Percentiles rank a stretch among this genome's conserved stretches.
Conservation (phyloP, 192 early-diverging fungal species). For the Podila clonocystis region DNA sequence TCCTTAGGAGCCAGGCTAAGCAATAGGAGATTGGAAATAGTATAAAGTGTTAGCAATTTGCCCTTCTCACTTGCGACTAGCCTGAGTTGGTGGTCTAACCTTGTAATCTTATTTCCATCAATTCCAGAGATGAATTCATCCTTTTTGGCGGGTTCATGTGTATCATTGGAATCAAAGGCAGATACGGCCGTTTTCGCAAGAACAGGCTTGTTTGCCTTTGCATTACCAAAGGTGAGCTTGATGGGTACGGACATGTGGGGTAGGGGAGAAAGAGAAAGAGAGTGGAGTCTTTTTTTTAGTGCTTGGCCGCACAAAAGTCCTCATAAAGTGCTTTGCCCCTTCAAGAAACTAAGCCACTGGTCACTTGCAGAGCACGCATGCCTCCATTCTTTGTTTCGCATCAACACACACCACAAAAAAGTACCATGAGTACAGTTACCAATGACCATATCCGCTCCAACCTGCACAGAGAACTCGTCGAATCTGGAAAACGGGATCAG, state of each 20-base stretch:
- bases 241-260: constrained; percentile 7
- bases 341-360: not conserved
- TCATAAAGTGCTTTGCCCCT: not conserved
- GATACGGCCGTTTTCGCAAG: constrained; percentile 10
- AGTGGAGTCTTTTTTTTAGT: too few species aligned
- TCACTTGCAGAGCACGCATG: too few species aligned
- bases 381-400: too few species aligned
- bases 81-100: constrained; percentile 26
- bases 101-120: constrained; percentile 57
- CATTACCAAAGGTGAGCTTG: constrained; percentile 30
- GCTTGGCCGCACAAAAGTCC: too few species aligned
- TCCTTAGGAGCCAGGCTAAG: constrained; percentile 47
- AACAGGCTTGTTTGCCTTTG: constrained; percentile 8
- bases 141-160: constrained; percentile 27
- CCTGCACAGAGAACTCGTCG: constrained; percentile 45
- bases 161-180: constrained; percentile 53
- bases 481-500: constrained; percentile 48
- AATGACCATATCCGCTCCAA: constrained; percentile 43
- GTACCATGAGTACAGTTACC: constrained; percentile 31
- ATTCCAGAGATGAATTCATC: constrained; percentile 57
- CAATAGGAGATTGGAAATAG: not conserved
- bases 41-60: not conserved
- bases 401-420: not conserved
- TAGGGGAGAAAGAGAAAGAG: not conserved
- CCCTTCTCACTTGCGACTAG: not conserved